Evolutionary conservation across 164 flowering plant species (phyloP).

Genomic region (Brasenia schreberi): DNA sequence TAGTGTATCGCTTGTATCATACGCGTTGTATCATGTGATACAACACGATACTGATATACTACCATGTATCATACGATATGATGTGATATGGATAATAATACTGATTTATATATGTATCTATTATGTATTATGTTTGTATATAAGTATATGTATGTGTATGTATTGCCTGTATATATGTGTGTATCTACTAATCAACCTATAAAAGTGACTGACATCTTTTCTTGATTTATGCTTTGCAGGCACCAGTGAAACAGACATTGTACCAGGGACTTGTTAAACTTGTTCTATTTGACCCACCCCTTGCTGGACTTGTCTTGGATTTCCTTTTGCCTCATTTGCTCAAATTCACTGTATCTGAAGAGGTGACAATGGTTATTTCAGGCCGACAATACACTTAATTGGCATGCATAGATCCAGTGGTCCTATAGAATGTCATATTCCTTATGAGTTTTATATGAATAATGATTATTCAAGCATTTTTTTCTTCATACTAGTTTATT

Average conservation of each 20-base stretch:
- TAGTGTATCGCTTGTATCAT: no score
- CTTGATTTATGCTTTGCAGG: constrained; percentile 23
- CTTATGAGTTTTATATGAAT: not conserved
- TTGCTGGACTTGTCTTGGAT: constrained; percentile 39
- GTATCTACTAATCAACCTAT: no score
- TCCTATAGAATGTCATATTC: constrained; percentile 40
- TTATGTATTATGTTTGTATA: no score
- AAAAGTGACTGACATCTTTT: no score
- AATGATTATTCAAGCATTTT: not conserved
- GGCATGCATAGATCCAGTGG: not conserved
- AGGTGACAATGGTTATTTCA: not conserved
- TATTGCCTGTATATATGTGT: not conserved
- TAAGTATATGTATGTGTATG: not conserved
- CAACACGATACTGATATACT: no score
- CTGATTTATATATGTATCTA: no score
- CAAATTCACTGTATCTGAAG: constrained; percentile 11
- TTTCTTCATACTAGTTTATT: not conserved
- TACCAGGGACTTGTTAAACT: constrained; percentile 63
- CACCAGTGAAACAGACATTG: constrained; percentile 45
- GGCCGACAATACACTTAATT: not conserved
- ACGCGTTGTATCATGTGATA: no score
- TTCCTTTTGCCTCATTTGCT: constrained; percentile 71
- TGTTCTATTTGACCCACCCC: constrained; percentile 51
- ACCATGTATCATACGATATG: no score
- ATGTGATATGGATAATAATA: no score